Percentiles rank a stretch among this genome's conserved stretches.
Conservation (phyloP, 345 rosid species). For the Capsella bursapastoris region DNA sequence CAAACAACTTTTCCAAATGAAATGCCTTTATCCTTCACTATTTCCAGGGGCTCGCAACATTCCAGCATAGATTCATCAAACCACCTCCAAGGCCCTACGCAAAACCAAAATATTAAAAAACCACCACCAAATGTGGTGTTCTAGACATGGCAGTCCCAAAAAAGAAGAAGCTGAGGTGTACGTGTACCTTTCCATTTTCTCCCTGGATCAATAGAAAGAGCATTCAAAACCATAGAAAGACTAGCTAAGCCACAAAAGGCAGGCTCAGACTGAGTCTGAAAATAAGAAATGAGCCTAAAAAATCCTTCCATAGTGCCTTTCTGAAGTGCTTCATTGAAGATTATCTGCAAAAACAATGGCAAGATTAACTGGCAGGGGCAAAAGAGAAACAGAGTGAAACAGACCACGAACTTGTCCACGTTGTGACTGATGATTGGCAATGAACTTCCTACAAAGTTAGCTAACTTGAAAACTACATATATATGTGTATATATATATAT, state of each 20-base stretch:
- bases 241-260: conserved; percentile 89
- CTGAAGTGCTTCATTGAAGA: conserved; percentile 82
- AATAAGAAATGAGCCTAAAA: conserved; percentile 75
- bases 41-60: conserved; percentile 90
- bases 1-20: conserved; percentile 91
- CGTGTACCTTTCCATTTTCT: conserved; percentile 76
- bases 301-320: conserved; percentile 94
- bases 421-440: too few species aligned
- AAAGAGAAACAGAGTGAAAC: too few species aligned
- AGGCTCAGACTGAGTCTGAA: conserved; percentile 95
- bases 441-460: neutral
- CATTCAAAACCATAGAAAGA: conserved; percentile 86
- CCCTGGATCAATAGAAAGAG: conserved; percentile 88
- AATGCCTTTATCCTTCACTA: conserved; percentile 80
- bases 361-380: neutral
- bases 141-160: neutral
- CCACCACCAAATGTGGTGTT: conserved; percentile 5
- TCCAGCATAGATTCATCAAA: conserved; percentile 96
- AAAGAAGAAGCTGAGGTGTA: neutral
- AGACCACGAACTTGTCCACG: neutral
- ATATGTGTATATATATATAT: too few species aligned
- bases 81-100: conserved; percentile 99
- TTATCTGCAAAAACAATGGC: conserved; percentile 54
- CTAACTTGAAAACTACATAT: too few species aligned
- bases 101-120: conserved; percentile 24